phyloP scores from a whole-genome alignment of 2,329 filamentous ascomycete species.

The Rosellinia necatrix region DNA sequence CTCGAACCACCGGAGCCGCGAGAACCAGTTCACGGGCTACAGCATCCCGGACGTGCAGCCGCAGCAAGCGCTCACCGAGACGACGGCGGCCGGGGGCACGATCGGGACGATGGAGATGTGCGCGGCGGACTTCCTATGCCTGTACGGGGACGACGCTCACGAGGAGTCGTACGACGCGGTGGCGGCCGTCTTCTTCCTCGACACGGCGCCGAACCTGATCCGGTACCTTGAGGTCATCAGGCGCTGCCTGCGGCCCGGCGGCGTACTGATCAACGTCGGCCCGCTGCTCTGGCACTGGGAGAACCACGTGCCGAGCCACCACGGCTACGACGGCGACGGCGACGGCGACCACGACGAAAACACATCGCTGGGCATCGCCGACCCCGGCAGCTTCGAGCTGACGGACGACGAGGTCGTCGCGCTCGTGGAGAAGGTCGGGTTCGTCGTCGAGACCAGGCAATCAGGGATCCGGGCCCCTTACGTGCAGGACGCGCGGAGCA shows the following conservation, averaged over 20 bases:
- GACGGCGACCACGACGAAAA: constrained; percentile 50
- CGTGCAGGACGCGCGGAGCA: constrained; percentile 81
- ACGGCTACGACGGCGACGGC: constrained; percentile 56
- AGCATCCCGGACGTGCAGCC: constrained; percentile 82
- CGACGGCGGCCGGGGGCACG: constrained; percentile 30
- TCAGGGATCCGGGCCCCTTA: constrained; percentile 74
- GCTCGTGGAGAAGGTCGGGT: constrained; percentile 76
- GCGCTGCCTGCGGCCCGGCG: constrained; percentile 76
- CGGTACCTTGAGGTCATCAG: constrained; percentile 84
- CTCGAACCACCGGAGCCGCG: constrained; percentile 78
- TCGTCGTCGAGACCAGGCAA: constrained; percentile 69
- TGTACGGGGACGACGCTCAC: constrained; percentile 72
- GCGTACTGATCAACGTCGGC: constrained; percentile 86
- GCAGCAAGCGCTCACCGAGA: constrained; percentile 52
- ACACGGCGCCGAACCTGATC: constrained; percentile 92
- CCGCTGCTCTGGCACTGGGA: constrained; percentile 97
- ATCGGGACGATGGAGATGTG: constrained; percentile 85
- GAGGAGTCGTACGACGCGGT: constrained; percentile 75
- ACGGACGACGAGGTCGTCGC: constrained; percentile 84
- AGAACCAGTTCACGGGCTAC: constrained; percentile 75
- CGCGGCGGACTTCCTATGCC: constrained; percentile 87
- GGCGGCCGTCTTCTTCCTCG: constrained; percentile 91
- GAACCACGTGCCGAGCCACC: constrained; percentile 66
- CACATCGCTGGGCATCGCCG: constrained; percentile 72
- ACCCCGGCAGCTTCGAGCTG: constrained; percentile 89